Evolutionary conservation across 129 eudicot species (phyloP), one percentile per base, ranked within the genome.

Genomic region (Ambrosia trifida): DNA sequence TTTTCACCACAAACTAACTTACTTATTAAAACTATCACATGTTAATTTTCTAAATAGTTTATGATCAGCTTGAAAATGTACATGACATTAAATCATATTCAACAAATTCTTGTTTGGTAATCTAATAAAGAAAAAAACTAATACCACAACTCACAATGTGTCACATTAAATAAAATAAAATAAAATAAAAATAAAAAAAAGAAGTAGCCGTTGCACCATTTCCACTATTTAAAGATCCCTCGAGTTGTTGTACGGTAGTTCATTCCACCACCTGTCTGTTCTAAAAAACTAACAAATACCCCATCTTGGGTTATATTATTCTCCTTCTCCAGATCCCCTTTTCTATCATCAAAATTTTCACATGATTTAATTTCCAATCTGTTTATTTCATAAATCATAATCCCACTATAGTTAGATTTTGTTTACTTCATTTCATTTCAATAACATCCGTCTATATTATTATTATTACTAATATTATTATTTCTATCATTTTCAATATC

Each of bases 191-290:
- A 4, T 43, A 51, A 28, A 40, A 35, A 28, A 17, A 0, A 16
- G 70, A 81, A 73, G 80, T 89, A 89, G 91, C 91, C 89, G 91
- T 89, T 89, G 75, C 24, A 64, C 33, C 7, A 7, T 74, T 76
- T 31, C 69, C 32, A 66, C 89, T 74, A 69, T 86, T 66, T 85
- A 88, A 72, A 56, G 79, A 70, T 45, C 51, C 70, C 68, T 16
- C 36, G 52, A n/a, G 41, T 30, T 32, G 40, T 2, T 30, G 41
- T 58, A 58, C 4, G 40, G 49, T 57, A 51, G 47, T 44, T 20
- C 28, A 64, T 8, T 75, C 76, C 61, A 45, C 76, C 30, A 41
- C 60, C 57, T 56, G 75, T 44, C 58, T 58, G 38, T 49, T 70
- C 7, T 43, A 14, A 57, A 14, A 44, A 78, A 54, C 86, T 62